Base-by-base conservation (phyloP, 768 basidiomycete species). In the Russula virescens region DNA sequence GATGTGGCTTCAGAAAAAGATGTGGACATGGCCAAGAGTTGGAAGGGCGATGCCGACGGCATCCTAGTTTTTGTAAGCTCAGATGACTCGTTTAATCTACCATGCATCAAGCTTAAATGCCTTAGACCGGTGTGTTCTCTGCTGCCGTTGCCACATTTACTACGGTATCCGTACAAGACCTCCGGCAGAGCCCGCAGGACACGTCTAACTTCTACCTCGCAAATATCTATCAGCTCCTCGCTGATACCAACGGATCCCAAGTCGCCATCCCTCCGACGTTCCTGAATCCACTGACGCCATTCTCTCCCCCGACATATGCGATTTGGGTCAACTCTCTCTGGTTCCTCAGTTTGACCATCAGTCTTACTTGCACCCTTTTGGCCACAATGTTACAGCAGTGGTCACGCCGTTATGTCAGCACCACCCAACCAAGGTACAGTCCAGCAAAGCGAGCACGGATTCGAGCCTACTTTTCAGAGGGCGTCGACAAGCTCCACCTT, bases 361-460 rank as follows among this genome's bases (percentile, higher is more conserved):
- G 57, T 18, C 38, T 63, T 16, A 51, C 57, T 31, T 63, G 62
- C 16, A 57, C 57, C 0, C 50, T 63, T 19, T 25, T 57, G 48
- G 62, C 62, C 8, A 63, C 62, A 35, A 3, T 63, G 38, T 19
- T 59, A 8, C 62, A 63, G 31, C 57, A 63, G 19, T 63, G 62
- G 49, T 49, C 50, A 6, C 28, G 62, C 14, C 45, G 26, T 25
- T 63, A 63, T 38, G 35, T 63, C 23, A 21, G 31, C 18, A 16
- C 31, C 10, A 52, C 58, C 18, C 38, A 48, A 23, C 43, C 45
- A 14, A 40, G 62, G 9, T 58, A 31, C 26, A 53, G 51, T 16
- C 50, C 58, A n/a, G 45, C 49, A 11, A 51, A 59, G 31, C 62
- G 58, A 28, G 62, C 56, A 3, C 55, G 51, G 11, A 60, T 54